A percentile compares a stretch with the other conserved stretches of the same genome.
These are phyloP conservation scores for Pleochaeta shiraiana DNA, from an alignment of 2,329 filamentous ascomycete genomes.

Conservation along the genomic window DNA sequence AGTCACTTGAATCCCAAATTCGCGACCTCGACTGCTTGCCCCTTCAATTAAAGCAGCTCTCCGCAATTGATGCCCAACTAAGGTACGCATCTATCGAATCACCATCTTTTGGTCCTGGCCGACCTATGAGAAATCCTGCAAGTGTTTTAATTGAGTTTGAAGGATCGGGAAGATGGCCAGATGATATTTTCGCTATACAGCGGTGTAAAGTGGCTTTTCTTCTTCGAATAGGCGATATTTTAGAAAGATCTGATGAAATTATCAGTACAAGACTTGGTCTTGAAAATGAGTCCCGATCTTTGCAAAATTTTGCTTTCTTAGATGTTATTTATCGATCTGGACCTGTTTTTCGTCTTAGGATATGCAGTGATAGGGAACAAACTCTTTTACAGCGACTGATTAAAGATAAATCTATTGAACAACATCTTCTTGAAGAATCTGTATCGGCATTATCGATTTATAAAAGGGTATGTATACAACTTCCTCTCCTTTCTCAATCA, in stretches of 20 bases:
- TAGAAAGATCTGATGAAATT: conserved; percentile 37
- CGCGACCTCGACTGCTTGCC: conserved; percentile 64
- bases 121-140: conserved; percentile 31
- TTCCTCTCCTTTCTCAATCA: conserved; percentile 62
- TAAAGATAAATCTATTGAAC: conserved; percentile 48
- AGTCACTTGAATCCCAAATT: conserved; percentile 52
- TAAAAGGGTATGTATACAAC: conserved; percentile 47
- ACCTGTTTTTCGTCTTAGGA: conserved; percentile 60
- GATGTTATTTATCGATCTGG: conserved; percentile 57
- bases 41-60: conserved; percentile 64
- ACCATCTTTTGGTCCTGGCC: conserved; percentile 24
- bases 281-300: conserved; percentile 47
- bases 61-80: conserved; percentile 47
- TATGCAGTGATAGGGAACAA: conserved; percentile 76
- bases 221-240: conserved; percentile 38
- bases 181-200: conserved; percentile 78
- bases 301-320: conserved; percentile 60
- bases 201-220: conserved; percentile 83
- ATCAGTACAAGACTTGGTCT: conserved; percentile 53
- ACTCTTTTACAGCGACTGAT: conserved; percentile 57
- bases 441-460: conserved; percentile 47
- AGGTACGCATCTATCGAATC: conserved; percentile 46
- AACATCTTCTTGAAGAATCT: conserved; percentile 42
- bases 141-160: conserved; percentile 82
- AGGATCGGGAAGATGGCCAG: conserved; percentile 81